Percentiles rank a stretch among this genome's conserved stretches.
Conservation (phyloP, 139 green algal genomes). For the Pseudopediastrum boryanum region DNA sequence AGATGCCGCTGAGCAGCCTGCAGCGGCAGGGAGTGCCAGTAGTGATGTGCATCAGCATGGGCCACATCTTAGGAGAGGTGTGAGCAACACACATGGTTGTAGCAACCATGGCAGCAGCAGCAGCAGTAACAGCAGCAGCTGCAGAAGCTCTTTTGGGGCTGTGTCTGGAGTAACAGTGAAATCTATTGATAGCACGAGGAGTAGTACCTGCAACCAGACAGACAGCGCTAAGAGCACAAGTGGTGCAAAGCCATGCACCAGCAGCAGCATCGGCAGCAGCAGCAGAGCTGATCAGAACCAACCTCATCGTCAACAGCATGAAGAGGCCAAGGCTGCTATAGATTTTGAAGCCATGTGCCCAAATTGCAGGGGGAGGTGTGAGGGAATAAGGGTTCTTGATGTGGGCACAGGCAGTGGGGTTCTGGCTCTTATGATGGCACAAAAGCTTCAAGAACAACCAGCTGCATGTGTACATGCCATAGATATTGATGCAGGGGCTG, state of each 20-base stretch:
- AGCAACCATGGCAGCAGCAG: no score
- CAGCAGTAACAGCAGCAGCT: no score
- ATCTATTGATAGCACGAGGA: no score
- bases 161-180: no score
- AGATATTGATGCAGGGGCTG: slow-evolving; percentile 42
- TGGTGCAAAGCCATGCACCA: background rate
- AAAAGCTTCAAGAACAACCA: slow-evolving; percentile 34
- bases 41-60: no score
- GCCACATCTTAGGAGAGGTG: no score
- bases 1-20: no score
- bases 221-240: no score
- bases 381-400: slow-evolving; percentile 21
- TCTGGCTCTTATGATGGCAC: slow-evolving; percentile 53
- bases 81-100: no score
- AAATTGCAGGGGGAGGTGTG: background rate
- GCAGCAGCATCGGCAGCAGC: background rate
- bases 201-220: no score
- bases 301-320: background rate
- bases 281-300: background rate
- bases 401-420: slow-evolving; percentile 53
- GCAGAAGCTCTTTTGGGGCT: no score
- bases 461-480: slow-evolving; percentile 36
- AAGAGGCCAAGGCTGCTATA: background rate
- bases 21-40: no score
- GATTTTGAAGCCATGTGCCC: background rate